Base-by-base conservation (phyloP, 2,329 filamentous ascomycete genomes). In the Venturia aucupariae region DNA sequence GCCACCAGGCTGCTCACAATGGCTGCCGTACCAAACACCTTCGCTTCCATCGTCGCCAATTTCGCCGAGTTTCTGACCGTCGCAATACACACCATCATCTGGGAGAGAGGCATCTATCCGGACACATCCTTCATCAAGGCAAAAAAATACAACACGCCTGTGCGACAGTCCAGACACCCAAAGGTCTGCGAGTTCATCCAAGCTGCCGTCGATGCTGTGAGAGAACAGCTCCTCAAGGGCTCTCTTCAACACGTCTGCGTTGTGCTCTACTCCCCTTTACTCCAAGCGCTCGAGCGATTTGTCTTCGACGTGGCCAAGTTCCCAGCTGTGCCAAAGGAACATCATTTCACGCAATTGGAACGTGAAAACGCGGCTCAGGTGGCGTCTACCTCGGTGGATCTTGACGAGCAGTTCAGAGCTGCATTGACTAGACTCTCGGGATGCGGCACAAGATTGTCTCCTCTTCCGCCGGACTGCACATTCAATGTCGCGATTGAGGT, bases 81-180 rank as follows among this genome's bases (percentile, higher is more conserved):
- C 67, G 84, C 89, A 70, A 85, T 93, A 68, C 92, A 97, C 80
- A 90, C 90, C 66, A 87, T 97, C 70, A 85, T 96, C 69, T 93
- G 87, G 79, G 86, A 94, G 71, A 89, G 92, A 69, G 76, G 77
- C 66, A 85, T 96, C 71, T 97, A 97, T 75, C 91, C 92, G 0
- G 75, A 78, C 60, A 77, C 84, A 35, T 90, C 90, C 42, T 97
- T 96, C 77, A 83, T 93, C 65, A 85, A 88, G 51, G 84, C 88
- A 46, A 85, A 88, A 68, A 91, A 90, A 70, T 92, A 92, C 80
- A 92, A 93, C 77, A 86, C 91, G 65, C 84, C 90, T 38, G 88
- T 95, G 57, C 88, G 89, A 70, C 92, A 96, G 74, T 93, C 86
- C 66, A 88, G 92, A 65, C 92, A 96, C 75, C 90, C 92, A 0